Evolutionary conservation across 257 asterid genomes (phyloP), one percentile per base, ranked within the genome.

Genomic region (Ballota nigra): DNA sequence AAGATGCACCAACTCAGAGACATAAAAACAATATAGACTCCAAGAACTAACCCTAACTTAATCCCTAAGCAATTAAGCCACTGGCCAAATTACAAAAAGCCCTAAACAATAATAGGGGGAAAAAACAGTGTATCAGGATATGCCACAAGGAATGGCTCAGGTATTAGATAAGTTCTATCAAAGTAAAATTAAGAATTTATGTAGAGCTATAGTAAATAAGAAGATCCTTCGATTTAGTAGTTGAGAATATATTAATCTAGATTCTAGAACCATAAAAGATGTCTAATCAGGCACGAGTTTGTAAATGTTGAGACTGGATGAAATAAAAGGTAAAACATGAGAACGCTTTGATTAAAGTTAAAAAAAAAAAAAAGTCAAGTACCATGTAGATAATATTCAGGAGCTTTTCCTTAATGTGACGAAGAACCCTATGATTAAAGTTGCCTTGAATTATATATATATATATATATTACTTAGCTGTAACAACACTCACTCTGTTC

Each of bases 81-180:
- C n/a, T n/a, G n/a, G n/a, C n/a, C n/a, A n/a, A n/a, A n/a, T n/a
- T n/a, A n/a, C n/a, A n/a, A n/a, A n/a, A n/a, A n/a, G n/a, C n/a
- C n/a, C n/a, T n/a, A n/a, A n/a, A n/a, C n/a, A n/a, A n/a, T n/a
- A n/a, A n/a, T n/a, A n/a, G n/a, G n/a, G n/a, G n/a, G n/a, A n/a
- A n/a, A n/a, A n/a, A n/a, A n/a, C n/a, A n/a, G n/a, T n/a, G n/a
- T n/a, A n/a, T n/a, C n/a, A 71, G 18, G 19, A 40, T 57, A 68
- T 60, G 15, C 15, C 10, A 9, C 24, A 67, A 20, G 63, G 62
- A 61, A 12, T 67, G 38, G 23, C n/a, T 31, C 68, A 58, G 67
- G 52, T 43, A 72, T 61, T 63, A 61, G 62, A 67, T 29, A 67
- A 62, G 15, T 15, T 53, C 57, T 62, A 53, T 53, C 62, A 69